phyloP scores from a whole-genome alignment of 2,329 filamentous ascomycete genomes.

The Aspergillus sergii region DNA sequence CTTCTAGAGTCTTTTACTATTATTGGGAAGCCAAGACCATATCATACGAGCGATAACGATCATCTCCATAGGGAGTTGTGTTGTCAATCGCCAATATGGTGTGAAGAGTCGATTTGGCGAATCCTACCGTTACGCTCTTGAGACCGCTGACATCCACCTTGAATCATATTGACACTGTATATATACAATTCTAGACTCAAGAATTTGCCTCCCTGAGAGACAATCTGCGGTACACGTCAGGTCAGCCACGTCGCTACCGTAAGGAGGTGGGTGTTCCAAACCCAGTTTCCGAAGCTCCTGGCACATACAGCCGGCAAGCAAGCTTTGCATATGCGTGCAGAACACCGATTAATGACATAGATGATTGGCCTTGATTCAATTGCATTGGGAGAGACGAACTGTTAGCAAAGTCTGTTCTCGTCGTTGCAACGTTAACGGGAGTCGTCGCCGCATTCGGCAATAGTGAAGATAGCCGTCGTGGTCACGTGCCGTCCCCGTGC shows the following conservation, averaged over 20 bases:
- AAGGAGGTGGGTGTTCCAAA: not conserved
- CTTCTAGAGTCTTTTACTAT: not conserved
- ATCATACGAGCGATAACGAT: not conserved
- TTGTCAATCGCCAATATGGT: not conserved
- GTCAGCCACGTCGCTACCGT: not conserved
- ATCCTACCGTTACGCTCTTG: constrained; percentile 11
- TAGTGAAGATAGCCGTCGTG: not conserved
- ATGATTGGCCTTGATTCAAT: not conserved
- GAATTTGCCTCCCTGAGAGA: constrained; percentile 1
- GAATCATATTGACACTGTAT: not conserved
- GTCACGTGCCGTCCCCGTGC: not conserved
- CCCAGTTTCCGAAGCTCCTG: not conserved
- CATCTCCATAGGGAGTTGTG: not conserved
- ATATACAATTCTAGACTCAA: constrained; percentile 10
- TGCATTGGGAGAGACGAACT: not conserved
- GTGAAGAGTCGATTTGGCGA: not conserved
- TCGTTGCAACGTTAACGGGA: constrained; percentile 1
- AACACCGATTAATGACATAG: not conserved
- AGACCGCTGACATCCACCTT: constrained; percentile 2
- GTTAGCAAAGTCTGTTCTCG: not conserved
- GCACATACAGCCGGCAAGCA: not conserved
- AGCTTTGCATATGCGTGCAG: not conserved
- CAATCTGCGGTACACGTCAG: not conserved
- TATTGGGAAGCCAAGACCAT: constrained; percentile 1
- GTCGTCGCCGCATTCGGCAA: constrained; percentile 5